Evolutionary conservation across 148 eudicot genomes (phyloP).

Genomic region (Diospyros lotus): DNA sequence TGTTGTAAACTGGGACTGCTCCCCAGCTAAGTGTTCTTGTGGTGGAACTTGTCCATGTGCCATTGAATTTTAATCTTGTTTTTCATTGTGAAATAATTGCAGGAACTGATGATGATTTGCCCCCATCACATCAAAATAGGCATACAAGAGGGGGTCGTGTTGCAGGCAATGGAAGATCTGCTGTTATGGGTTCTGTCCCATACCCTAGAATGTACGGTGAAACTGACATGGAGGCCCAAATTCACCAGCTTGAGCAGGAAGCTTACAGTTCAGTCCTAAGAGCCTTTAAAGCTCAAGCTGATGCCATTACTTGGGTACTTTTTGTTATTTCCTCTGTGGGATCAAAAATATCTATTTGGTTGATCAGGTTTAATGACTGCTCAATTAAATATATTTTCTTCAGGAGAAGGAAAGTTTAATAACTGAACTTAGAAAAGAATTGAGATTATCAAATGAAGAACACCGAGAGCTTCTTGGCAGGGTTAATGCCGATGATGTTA

Average conservation of each 20-base stretch:
- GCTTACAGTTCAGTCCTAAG: conserved; percentile 62
- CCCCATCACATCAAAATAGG: conserved; percentile 53
- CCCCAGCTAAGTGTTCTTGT: not conserved
- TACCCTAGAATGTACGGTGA: conserved; percentile 43
- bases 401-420: conserved; percentile 84
- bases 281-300: conserved; percentile 79
- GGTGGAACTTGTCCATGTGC: not conserved
- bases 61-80: not conserved
- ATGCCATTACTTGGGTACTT: conserved; percentile 71
- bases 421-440: conserved; percentile 87
- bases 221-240: conserved; percentile 55
- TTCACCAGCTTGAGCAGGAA: conserved; percentile 68
- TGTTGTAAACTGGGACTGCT: conserved; percentile 2
- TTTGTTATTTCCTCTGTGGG: not conserved
- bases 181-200: conserved; percentile 35
- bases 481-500: conserved; percentile 80
- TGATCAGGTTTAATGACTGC: conserved; percentile 25
- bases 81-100: conserved; percentile 21
- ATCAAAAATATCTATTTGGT: conserved; percentile 15
- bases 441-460: conserved; percentile 88
- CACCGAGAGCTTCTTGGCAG: conserved; percentile 77
- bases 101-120: conserved; percentile 70
- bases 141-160: conserved; percentile 44
- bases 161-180: conserved; percentile 54
- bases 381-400: conserved; percentile 24